A percentile compares a stretch with the other conserved stretches of the same genome.
These are phyloP conservation scores for Vitis hybrid DNA, from an alignment of 177 flowering plant species.

Conservation along the genomic window DNA sequence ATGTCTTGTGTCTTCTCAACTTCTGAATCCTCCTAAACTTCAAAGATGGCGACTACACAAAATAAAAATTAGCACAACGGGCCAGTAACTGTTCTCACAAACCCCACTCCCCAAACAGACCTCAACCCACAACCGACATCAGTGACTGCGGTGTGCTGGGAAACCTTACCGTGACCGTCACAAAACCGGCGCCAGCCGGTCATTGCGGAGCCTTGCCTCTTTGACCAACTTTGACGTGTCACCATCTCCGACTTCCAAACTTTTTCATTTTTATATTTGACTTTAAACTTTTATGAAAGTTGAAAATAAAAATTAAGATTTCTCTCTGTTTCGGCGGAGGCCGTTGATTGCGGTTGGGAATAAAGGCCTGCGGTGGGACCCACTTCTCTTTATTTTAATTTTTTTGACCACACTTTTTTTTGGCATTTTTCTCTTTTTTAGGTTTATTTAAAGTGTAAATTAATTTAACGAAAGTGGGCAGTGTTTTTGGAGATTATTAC, in stretches of 20 bases:
- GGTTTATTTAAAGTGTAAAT: background rate
- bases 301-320: conserved; percentile 2
- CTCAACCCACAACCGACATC: background rate
- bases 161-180: conserved; percentile 36
- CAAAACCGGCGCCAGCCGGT: conserved; percentile 41
- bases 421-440: conserved; percentile 12
- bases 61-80: no score
- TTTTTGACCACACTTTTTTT: conserved; percentile 35
- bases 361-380: conserved; percentile 24
- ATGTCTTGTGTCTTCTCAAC: no score
- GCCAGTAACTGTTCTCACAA: no score
- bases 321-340: conserved; percentile 28
- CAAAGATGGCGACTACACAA: no score
- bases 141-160: conserved; percentile 1
- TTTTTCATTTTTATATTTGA: background rate
- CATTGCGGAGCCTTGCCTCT: conserved; percentile 35
- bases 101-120: no score
- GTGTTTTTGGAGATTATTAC: background rate
- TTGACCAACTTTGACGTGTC: conserved; percentile 34
- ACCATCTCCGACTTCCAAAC: background rate
- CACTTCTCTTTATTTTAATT: conserved; percentile 3
- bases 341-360: conserved; percentile 86
- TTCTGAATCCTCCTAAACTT: no score
- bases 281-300: conserved; percentile 6
- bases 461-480: background rate